Evolutionary conservation across 495 filamentous ascomycete species (phyloP).

Genomic region (Pseudotulostoma volvatum): DNA sequence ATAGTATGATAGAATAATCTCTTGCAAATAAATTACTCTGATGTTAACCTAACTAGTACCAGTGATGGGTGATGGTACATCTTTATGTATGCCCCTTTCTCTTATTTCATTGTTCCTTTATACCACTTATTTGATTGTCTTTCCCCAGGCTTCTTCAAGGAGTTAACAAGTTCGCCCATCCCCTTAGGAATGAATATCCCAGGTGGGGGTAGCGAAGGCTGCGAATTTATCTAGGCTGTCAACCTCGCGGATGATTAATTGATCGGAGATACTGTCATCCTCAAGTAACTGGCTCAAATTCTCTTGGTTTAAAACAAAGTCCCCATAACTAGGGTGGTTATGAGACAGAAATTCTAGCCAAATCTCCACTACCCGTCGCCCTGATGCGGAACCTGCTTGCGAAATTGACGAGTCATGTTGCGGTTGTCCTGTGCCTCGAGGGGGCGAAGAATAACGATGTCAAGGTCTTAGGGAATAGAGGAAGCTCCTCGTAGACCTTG

Average conservation of each 20-base stretch:
- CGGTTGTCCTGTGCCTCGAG: background rate
- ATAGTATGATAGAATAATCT: no score
- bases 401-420: background rate
- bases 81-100: no score
- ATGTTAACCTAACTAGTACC: no score
- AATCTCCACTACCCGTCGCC: background rate
- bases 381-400: conserved; percentile 1
- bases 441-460: background rate
- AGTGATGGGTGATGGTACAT: no score
- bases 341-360: background rate
- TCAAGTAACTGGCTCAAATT: no score
- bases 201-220: no score
- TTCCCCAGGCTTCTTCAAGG: no score
- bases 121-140: no score
- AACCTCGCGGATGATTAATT: background rate
- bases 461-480: conserved; percentile 14
- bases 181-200: no score
- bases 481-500: background rate
- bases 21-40: no score
- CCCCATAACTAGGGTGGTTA: background rate
- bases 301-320: background rate
- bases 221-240: background rate
- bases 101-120: no score
- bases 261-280: background rate
- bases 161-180: no score